Evolutionary conservation across 192 early-diverging fungal species (phyloP).

Genomic region (Coemansia guatemalensis): DNA sequence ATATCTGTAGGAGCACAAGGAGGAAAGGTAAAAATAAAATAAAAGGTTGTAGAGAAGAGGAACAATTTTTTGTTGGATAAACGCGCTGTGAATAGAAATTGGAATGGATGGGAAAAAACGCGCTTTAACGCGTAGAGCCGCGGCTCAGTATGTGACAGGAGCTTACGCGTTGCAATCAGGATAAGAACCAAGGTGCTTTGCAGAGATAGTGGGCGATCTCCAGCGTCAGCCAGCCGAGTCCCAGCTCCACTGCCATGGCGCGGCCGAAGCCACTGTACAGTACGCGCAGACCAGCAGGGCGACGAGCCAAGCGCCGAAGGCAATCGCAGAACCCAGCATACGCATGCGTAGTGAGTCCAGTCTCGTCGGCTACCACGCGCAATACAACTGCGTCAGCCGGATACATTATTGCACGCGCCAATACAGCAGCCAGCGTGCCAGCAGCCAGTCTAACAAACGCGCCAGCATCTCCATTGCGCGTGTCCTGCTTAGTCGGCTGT

Average conservation of each 20-base stretch:
- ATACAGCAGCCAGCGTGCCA: conserved; percentile 3
- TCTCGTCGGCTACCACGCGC: conserved; percentile 43
- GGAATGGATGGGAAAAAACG: neutral
- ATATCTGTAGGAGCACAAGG: neutral
- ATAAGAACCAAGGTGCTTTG: conserved; percentile 18
- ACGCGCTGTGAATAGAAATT: neutral
- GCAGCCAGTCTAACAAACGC: conserved; percentile 8
- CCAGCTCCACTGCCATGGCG: conserved; percentile 22
- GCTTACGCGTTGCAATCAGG: neutral
- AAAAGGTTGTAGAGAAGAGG: neutral
- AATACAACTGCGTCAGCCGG: conserved; percentile 29
- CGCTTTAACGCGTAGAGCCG: conserved; percentile 5
- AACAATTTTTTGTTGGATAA: no score
- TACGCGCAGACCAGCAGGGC: neutral
- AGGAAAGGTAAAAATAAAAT: neutral
- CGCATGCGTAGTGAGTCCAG: conserved; percentile 22
- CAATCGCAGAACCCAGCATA: conserved; percentile 39
- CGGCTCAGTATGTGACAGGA: neutral
- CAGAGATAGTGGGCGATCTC: conserved; percentile 35
- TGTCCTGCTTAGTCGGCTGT: neutral
- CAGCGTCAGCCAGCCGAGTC: conserved; percentile 22
- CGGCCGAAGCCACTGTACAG: conserved; percentile 27
- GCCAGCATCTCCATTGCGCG: neutral
- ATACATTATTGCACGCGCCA: conserved; percentile 15
- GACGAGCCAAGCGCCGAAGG: neutral